phyloP scores from a whole-genome alignment of 2,329 filamentous ascomycete species.

The Arthrobotrys iridis region DNA sequence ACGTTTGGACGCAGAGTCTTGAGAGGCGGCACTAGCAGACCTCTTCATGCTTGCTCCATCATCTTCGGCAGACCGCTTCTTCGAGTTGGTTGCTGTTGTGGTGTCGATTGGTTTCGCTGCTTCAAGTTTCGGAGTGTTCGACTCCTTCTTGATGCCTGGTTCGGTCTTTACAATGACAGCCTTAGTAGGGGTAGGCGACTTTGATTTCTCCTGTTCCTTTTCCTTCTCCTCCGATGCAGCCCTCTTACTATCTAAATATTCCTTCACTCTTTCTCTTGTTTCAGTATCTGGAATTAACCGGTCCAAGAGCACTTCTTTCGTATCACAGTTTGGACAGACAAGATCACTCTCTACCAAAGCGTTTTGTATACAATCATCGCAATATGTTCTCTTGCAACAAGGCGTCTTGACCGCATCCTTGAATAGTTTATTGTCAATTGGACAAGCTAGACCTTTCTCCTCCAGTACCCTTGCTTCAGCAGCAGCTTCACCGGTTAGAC shows the following conservation, averaged over 20 bases:
- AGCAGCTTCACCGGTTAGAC: slow-evolving; percentile 82
- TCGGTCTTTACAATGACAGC: slow-evolving; percentile 46
- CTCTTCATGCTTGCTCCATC: slow-evolving; percentile 65
- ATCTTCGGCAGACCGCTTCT: slow-evolving; percentile 86
- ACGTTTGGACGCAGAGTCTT: slow-evolving; percentile 56
- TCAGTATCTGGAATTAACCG: slow-evolving; percentile 86
- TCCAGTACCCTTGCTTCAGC: slow-evolving; percentile 64
- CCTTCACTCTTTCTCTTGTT: slow-evolving; percentile 78
- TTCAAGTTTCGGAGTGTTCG: slow-evolving; percentile 57
- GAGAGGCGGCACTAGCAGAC: slow-evolving; percentile 51
- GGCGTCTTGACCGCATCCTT: slow-evolving; percentile 99
- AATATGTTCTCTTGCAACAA: slow-evolving; percentile 98
- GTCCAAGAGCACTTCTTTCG: slow-evolving; percentile 91
- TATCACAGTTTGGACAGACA: slow-evolving; percentile 89
- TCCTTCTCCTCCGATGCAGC: slow-evolving; percentile 62
- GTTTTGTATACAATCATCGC: slow-evolving; percentile 99
- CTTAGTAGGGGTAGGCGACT: slow-evolving; percentile 55
- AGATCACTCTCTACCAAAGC: slow-evolving; percentile 98
- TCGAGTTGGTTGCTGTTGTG: slow-evolving; percentile 63
- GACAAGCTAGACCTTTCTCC: slow-evolving; percentile 82
- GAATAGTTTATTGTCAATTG: slow-evolving; percentile 97
- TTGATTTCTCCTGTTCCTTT: slow-evolving; percentile 60
- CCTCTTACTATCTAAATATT: slow-evolving; percentile 71
- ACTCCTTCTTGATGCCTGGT: slow-evolving; percentile 46
- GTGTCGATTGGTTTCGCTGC: slow-evolving; percentile 55